Conservation (phyloP, 805 yeast genomes). For the Saccharomyces jurei region DNA sequence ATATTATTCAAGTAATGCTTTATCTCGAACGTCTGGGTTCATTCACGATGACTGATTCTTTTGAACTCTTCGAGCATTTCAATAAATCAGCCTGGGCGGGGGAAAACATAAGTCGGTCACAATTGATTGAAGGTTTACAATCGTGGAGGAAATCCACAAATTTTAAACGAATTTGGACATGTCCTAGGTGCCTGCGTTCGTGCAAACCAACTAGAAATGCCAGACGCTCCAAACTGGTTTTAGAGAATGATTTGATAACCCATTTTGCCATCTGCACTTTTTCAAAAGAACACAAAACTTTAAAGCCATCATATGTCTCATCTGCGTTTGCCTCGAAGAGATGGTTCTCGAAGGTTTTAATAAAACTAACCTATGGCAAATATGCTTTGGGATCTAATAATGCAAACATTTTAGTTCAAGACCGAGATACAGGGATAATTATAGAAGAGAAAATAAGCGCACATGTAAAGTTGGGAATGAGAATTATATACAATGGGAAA, state of each 20-base stretch:
- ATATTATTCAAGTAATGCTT: conserved; percentile 50
- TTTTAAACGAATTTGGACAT: conserved; percentile 48
- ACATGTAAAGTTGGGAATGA: conserved; percentile 79
- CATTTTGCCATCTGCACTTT: conserved; percentile 85
- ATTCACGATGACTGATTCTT: conserved; percentile 47
- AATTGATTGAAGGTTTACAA: conserved; percentile 43
- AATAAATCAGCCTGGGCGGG: conserved; percentile 47
- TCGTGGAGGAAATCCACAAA: conserved; percentile 27
- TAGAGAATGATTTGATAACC: conserved; percentile 59
- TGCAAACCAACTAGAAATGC: conserved; percentile 43
- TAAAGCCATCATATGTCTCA: conserved; percentile 66
- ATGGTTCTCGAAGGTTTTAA: conserved; percentile 79
- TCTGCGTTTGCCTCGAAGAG: conserved; percentile 75
- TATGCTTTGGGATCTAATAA: conserved; percentile 81
- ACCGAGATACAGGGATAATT: conserved; percentile 79
- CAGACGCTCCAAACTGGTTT: conserved; percentile 20
- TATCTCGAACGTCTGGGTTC: conserved; percentile 46
- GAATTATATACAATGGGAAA: conserved; percentile 72
- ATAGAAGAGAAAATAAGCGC: conserved; percentile 88
- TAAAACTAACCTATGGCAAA: conserved; percentile 82
- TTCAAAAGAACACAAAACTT: conserved; percentile 53
- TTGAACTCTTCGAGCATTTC: conserved; percentile 41
- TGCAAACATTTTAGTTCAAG: conserved; percentile 91
- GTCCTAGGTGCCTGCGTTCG: conserved; percentile 73
- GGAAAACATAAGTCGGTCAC: conserved; percentile 38